Evolutionary conservation across 1,139 yeast species (phyloP).

Genomic region (Debaryomyces sp.): DNA sequence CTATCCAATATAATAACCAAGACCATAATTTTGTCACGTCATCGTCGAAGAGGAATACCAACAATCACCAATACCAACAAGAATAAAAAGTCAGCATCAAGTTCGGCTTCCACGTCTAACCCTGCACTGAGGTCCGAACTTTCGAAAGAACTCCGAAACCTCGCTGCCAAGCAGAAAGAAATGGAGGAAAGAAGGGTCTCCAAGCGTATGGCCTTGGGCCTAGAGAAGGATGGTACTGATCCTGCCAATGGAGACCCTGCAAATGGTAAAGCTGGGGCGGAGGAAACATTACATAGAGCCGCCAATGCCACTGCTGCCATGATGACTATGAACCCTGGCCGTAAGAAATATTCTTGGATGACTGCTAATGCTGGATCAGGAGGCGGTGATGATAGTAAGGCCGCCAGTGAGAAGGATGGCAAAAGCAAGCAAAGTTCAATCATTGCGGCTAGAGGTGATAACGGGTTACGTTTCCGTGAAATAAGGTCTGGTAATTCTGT

Average conservation of each 20-base stretch:
- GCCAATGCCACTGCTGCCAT: slow-evolving; percentile 95
- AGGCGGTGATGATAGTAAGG: slow-evolving; percentile 23
- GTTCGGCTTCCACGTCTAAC: slow-evolving; percentile 11
- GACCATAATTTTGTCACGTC: slow-evolving; percentile 77
- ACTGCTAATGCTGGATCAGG: slow-evolving; percentile 53
- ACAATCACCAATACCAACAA: slow-evolving; percentile 21
- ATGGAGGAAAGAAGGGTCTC: slow-evolving; percentile 77
- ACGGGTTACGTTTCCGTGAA: slow-evolving; percentile 79
- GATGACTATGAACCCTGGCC: slow-evolving; percentile 84
- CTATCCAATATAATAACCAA: slow-evolving; percentile 71
- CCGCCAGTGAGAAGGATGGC: slow-evolving; percentile 29
- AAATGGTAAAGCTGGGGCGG: slow-evolving; percentile 59
- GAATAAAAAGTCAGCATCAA: slow-evolving; percentile 16
- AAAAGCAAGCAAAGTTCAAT: slow-evolving; percentile 51
- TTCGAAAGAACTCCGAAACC: slow-evolving; percentile 69
- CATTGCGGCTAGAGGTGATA: slow-evolving; percentile 64
- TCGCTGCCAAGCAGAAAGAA: slow-evolving; percentile 79
- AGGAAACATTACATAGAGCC: slow-evolving; percentile 86
- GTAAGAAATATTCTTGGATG: slow-evolving; percentile 90
- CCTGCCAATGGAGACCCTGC: slow-evolving; percentile 45
- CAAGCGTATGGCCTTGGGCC: slow-evolving; percentile 69
- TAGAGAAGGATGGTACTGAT: slow-evolving; percentile 49
- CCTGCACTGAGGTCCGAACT: slow-evolving; percentile 66
- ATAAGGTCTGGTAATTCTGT: slow-evolving; percentile 88
- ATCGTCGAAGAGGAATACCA: slow-evolving; percentile 71